Percentiles rank a stretch among this genome's conserved stretches.
Evolutionary conservation across 257 asterid species (phyloP).

Genomic region (Catharanthus roseus): DNA sequence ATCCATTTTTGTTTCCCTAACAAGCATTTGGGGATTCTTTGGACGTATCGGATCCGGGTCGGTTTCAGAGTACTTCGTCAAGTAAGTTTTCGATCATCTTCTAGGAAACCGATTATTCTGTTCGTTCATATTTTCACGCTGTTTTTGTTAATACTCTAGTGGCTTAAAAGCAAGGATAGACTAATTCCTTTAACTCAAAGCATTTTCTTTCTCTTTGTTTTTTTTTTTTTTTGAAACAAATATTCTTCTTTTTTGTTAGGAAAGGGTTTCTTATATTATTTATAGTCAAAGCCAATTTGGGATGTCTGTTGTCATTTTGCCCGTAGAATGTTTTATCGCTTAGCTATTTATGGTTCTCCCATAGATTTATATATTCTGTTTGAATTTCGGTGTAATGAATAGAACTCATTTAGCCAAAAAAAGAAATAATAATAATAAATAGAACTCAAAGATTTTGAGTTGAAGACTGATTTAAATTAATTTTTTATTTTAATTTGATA

Average conservation of each 20-base stretch:
- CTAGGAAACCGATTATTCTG: no score
- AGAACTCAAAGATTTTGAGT: no score
- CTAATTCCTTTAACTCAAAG: background rate
- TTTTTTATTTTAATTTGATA: no score
- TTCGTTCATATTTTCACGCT: background rate
- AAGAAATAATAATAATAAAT: no score
- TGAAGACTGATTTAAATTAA: no score
- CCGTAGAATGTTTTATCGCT: background rate
- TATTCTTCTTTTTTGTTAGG: no score
- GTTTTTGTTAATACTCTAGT: background rate
- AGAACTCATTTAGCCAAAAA: no score
- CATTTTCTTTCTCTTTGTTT: background rate
- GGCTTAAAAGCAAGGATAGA: background rate
- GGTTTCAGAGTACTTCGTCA: conserved; percentile 78
- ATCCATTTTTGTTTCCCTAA: conserved; percentile 85
- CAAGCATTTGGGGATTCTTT: conserved; percentile 94
- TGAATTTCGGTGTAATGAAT: no score
- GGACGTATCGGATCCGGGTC: conserved; percentile 90
- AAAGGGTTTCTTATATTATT: no score
- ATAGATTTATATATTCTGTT: no score
- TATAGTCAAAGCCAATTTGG: background rate
- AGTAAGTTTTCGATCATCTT: conserved; percentile 32
- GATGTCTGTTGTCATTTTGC: background rate
- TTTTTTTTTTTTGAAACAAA: no score
- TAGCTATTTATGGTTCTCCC: no score